Base-by-base conservation (phyloP, 495 filamentous ascomycete genomes). In the Aspergillus coremiiformis region DNA sequence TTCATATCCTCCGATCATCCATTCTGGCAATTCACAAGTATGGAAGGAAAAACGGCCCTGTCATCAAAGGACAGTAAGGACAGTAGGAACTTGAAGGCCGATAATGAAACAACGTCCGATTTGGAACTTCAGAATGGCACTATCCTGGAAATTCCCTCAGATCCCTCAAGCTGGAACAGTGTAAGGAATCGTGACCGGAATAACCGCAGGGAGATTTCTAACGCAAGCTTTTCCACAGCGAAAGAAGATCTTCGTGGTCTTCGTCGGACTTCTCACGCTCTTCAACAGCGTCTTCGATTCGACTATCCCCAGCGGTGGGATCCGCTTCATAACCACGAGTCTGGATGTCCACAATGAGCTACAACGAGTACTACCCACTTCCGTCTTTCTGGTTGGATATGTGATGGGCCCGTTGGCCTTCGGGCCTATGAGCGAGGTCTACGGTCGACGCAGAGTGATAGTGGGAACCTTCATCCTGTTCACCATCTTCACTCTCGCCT, bases 361-460 rank as follows among this genome's bases (percentile, higher is more conserved):
- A 3, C 45, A 47, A 33, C 37, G 37, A 21, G 37, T 49, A 4
- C 23, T 49, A 2, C 46, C 46, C 5, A 66, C 57, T 10, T 49
- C 46, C 14, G 17, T 49, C 10, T 49, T 33, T 22, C 59, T 68
- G 5, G 47, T 71, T 19, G 62, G 62, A 11, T 57, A 44, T 29
- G 54, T 44, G 5, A 33, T 55, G 20, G 63, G 63, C 14, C 63
- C 63, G 0, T 37, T 58, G 47, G 55, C 67, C 24, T 57, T 69
- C 42, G 64, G 62, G 5, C 69, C 67, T 3, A 23, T 70, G 23
- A 66, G 62, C 22, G 69, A 72, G 47, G 53, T 68, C 47, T 69
- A 65, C 51, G 69, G 69, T 17, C 58, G 69, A 9, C 47, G 61
- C 9, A 49, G 9, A 9, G 52, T 72, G 6, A 60, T 65, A 19